Conservation (phyloP, 2,329 filamentous ascomycete genomes). For the Coleophoma eucalyptorum region DNA sequence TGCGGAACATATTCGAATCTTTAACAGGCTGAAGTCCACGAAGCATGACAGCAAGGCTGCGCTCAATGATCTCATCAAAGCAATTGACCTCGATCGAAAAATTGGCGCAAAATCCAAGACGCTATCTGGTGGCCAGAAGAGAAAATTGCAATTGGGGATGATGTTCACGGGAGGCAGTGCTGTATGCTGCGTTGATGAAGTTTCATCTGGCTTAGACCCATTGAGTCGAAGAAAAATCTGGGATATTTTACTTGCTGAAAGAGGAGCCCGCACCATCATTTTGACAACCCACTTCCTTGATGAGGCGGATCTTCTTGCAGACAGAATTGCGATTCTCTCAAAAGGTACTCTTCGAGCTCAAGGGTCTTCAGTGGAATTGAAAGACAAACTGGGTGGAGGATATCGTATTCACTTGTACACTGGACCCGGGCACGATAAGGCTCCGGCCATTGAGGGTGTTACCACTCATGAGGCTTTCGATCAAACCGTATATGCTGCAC, state of each 20-base stretch:
- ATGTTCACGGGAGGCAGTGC: constrained; percentile 90
- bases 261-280: constrained; percentile 77
- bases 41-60: constrained; percentile 52
- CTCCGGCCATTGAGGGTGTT: constrained; percentile 49
- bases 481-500: constrained; percentile 68
- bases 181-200: constrained; percentile 89
- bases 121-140: constrained; percentile 85
- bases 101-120: constrained; percentile 68
- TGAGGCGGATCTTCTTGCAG: constrained; percentile 84
- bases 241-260: constrained; percentile 86
- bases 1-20: constrained; percentile 78
- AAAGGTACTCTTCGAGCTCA: constrained; percentile 78
- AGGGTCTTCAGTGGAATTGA: constrained; percentile 82
- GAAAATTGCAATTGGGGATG: constrained; percentile 89
- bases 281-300: constrained; percentile 93
- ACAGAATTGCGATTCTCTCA: constrained; percentile 84
- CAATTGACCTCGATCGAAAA: constrained; percentile 75
- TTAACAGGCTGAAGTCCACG: constrained; percentile 75
- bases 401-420: constrained; percentile 77
- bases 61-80: constrained; percentile 59
- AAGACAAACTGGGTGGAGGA: constrained; percentile 76
- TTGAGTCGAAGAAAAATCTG: constrained; percentile 85
- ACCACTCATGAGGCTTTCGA: constrained; percentile 61
- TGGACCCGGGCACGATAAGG: constrained; percentile 41
- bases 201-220: constrained; percentile 84